Percentiles rank a stretch among this genome's conserved stretches.
Conservation (phyloP, 2,329 filamentous ascomycete species). For the Colletotrichum lupini region DNA sequence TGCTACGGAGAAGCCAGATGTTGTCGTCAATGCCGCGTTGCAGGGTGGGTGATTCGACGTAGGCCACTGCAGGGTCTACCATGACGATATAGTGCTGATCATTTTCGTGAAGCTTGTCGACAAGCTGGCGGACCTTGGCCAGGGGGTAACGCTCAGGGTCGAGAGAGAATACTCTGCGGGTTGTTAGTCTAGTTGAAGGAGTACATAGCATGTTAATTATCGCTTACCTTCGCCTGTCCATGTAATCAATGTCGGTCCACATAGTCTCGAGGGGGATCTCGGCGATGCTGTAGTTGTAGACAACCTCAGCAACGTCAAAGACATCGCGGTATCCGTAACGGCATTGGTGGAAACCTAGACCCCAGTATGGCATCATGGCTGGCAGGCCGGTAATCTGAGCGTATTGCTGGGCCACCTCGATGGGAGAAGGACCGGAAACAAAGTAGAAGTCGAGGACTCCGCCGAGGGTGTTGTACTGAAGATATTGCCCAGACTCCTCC, state of each 20-base stretch:
- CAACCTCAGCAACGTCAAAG: conserved; percentile 73
- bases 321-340: conserved; percentile 73
- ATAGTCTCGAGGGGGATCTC: conserved; percentile 76
- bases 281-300: conserved; percentile 74
- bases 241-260: conserved; percentile 65
- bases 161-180: conserved; percentile 66
- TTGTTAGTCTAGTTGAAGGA: not conserved
- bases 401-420: conserved; percentile 70
- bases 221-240: conserved; percentile 41
- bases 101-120: conserved; percentile 72
- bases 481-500: conserved; percentile 68
- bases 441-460: conserved; percentile 82
- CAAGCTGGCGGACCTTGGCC: conserved; percentile 71
- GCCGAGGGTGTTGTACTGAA: conserved; percentile 84
- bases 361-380: conserved; percentile 73
- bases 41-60: conserved; percentile 57
- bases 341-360: conserved; percentile 71
- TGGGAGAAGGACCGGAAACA: conserved; percentile 67
- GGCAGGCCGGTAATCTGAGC: conserved; percentile 66
- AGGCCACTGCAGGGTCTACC: conserved; percentile 76
- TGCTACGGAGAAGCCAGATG: conserved; percentile 60
- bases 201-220: no score
- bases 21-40: conserved; percentile 54
- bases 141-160: conserved; percentile 74
- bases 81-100: conserved; percentile 81